A percentile compares a stretch with the other conserved stretches of the same genome.
Conservation (phyloP, 148 eudicot species). For the Cornus suecica region DNA sequence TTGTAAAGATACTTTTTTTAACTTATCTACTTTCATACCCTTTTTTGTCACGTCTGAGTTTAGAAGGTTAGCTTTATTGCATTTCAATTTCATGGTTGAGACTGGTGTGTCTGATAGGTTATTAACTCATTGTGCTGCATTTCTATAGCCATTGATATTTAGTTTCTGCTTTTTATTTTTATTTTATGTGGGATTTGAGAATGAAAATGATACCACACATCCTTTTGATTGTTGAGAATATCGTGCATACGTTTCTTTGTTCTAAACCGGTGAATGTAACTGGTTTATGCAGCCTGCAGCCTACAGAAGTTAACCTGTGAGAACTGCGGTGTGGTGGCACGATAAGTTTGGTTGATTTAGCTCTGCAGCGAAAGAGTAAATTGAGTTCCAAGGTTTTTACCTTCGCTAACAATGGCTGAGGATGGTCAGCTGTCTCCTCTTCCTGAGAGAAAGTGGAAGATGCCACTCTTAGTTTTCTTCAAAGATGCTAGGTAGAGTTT, state of each 20-base stretch:
- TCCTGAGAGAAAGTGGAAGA: conserved; percentile 30
- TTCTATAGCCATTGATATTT: not conserved
- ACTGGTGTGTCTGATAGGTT: not conserved
- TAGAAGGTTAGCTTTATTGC: conserved; percentile 2
- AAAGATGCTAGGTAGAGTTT: conserved; percentile 54
- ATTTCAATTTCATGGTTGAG: not conserved
- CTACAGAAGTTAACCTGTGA: conserved; percentile 1
- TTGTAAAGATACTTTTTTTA: not conserved
- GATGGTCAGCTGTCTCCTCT: conserved; percentile 21
- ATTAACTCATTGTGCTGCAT: not conserved
- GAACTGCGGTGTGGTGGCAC: conserved; percentile 18
- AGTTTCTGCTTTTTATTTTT: not conserved
- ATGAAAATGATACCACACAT: not conserved
- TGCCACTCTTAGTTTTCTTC: conserved; percentile 69
- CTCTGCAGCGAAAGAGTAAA: not conserved
- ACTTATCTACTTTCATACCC: not conserved
- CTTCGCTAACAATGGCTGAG: conserved; percentile 30
- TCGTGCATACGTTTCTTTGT: conserved; percentile 2
- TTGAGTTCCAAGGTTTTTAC: not conserved
- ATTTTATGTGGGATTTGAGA: not conserved
- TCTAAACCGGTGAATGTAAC: conserved; percentile 9
- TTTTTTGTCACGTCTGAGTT: not conserved
- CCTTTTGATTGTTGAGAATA: not conserved
- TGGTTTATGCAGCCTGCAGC: conserved; percentile 14
- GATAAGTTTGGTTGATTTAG: conserved; percentile 10